Conservation (phyloP, 345 rosid species). For the Rhizophora mangle region DNA sequence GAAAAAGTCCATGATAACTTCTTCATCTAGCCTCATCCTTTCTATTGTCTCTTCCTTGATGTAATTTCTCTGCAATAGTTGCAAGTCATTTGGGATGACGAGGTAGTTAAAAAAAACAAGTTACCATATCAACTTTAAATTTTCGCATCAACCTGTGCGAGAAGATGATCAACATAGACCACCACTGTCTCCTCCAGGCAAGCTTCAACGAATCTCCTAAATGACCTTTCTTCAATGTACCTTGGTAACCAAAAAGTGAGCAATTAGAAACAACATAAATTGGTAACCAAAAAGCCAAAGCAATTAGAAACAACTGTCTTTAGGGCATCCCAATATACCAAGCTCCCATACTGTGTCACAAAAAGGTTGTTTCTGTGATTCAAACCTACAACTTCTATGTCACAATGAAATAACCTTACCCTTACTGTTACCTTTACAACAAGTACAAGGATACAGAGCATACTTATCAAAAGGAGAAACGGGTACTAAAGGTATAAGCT, state of each 20-base stretch:
- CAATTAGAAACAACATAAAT: constrained; percentile 14
- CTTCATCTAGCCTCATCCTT: constrained; percentile 94
- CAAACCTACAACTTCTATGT: too few relatives aligned
- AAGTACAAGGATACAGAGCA: too few relatives aligned
- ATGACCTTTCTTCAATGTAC: constrained; percentile 96
- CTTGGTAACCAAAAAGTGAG: constrained; percentile 37
- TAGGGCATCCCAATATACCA: too few relatives aligned
- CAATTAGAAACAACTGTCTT: not conserved
- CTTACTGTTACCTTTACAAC: too few relatives aligned
- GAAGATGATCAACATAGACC: constrained; percentile 84
- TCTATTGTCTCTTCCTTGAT: constrained; percentile 96
- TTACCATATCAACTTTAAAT: not conserved
- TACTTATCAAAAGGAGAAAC: too few relatives aligned
- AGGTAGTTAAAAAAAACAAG: constrained; percentile 1
- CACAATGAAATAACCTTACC: too few relatives aligned
- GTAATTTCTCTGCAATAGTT: constrained; percentile 61
- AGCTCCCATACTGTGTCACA: too few relatives aligned
- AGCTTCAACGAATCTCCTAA: constrained; percentile 93
- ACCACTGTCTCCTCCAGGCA: constrained; percentile 89
- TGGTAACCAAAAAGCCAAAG: not conserved
- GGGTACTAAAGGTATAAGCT: too few relatives aligned
- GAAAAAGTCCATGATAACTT: constrained; percentile 92
- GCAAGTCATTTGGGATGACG: constrained; percentile 18
- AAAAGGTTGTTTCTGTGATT: too few relatives aligned
- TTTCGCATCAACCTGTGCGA: constrained; percentile 59